Evolutionary conservation across 768 basidiomycete genomes (phyloP).

Genomic region (Phlegmacium glaucopus): DNA sequence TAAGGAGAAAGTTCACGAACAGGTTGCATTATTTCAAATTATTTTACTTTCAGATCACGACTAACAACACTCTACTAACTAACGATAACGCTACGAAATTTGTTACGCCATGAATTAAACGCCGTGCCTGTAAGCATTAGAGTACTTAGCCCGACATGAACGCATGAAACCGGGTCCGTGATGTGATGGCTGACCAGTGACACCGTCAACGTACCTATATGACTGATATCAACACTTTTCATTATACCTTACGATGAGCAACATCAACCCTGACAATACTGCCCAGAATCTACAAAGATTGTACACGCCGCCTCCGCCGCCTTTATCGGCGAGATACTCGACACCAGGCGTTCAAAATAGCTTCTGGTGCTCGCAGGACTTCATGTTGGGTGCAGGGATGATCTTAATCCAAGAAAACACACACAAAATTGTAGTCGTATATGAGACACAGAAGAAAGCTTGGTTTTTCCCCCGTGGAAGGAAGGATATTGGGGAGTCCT

Average conservation of each 20-base stretch:
- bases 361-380: slow-evolving; percentile 46
- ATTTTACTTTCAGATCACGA: slow-evolving; percentile 4
- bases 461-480: slow-evolving; percentile 66
- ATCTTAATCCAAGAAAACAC: slow-evolving; percentile 60
- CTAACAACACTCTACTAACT: neutral
- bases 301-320: neutral
- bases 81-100: slow-evolving; percentile 6
- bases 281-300: no score
- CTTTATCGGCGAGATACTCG: slow-evolving; percentile 23
- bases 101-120: neutral
- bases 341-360: slow-evolving; percentile 39
- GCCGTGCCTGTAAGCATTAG: neutral
- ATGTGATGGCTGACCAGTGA: no score
- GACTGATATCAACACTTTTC: neutral
- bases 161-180: no score
- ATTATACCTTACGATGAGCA: no score
- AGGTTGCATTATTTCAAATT: no score
- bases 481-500: slow-evolving; percentile 62
- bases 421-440: slow-evolving; percentile 48
- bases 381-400: slow-evolving; percentile 60
- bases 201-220: no score
- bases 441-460: slow-evolving; percentile 31
- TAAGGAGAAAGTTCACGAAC: neutral
- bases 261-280: slow-evolving; percentile 25
- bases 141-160: no score